Percentiles rank a stretch among this genome's conserved stretches.
Conservation (phyloP, 192 early-diverging fungal species). For the Coemansia sp. region DNA sequence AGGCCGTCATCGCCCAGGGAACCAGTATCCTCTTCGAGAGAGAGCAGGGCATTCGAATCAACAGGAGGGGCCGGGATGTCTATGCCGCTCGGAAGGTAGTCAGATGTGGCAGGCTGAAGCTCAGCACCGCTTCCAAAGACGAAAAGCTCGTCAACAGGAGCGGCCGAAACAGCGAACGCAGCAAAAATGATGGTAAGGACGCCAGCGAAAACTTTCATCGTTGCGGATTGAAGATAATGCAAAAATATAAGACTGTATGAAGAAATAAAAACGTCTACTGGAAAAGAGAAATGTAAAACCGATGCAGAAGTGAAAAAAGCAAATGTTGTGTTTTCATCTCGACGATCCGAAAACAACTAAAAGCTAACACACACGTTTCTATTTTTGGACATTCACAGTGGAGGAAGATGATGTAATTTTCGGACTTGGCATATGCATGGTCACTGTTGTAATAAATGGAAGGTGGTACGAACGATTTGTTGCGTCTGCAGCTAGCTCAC, state of each 20-base stretch:
- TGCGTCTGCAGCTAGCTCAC: too few species aligned
- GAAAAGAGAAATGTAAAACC: background rate
- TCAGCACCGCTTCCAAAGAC: background rate
- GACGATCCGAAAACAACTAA: background rate
- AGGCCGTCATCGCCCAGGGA: too few species aligned
- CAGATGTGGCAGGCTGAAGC: background rate
- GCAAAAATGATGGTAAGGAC: background rate
- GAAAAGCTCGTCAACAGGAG: background rate
- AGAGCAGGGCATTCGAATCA: background rate
- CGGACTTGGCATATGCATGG: background rate
- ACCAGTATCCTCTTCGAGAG: too few species aligned
- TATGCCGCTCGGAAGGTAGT: background rate
- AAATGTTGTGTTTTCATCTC: background rate
- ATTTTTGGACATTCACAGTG: slow-evolving; percentile 2
- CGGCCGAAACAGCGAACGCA: background rate
- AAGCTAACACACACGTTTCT: background rate
- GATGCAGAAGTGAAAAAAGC: background rate
- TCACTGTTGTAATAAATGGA: too few species aligned
- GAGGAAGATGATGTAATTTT: background rate
- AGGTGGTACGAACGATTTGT: too few species aligned
- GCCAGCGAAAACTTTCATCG: slow-evolving; percentile 14
- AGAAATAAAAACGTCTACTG: too few species aligned
- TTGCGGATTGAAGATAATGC: background rate
- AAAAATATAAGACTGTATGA: too few species aligned
- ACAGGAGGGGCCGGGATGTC: background rate